Evolutionary conservation across 495 filamentous ascomycete species (phyloP).

Genomic region (Penicillium alfredii): DNA sequence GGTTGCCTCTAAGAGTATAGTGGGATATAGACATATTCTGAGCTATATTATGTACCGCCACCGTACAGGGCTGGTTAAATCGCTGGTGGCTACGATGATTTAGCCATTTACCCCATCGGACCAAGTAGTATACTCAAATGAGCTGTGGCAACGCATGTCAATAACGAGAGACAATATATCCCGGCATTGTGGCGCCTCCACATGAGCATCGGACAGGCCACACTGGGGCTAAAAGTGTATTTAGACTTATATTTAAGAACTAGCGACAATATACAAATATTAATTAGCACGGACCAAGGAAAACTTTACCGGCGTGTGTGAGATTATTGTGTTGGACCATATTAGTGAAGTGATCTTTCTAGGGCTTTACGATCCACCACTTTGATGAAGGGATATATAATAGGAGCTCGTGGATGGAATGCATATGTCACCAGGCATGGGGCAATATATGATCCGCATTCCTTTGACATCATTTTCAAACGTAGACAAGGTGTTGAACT

Average conservation of each 20-base stretch:
- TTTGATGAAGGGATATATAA: constrained; percentile 7
- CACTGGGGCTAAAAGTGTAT: neutral
- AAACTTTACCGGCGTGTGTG: too few relatives aligned
- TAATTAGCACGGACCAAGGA: too few relatives aligned
- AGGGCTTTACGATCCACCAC: neutral
- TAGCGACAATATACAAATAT: neutral
- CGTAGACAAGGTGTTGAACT: neutral
- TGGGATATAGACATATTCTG: too few relatives aligned
- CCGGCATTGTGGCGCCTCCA: neutral
- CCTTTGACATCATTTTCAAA: constrained; percentile 13
- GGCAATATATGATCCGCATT: constrained; percentile 4
- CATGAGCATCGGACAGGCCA: neutral
- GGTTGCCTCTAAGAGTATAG: too few relatives aligned
- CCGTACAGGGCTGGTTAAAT: neutral
- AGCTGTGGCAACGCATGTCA: neutral
- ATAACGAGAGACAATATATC: neutral
- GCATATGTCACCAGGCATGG: constrained; percentile 3
- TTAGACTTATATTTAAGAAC: neutral
- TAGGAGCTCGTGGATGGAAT: neutral
- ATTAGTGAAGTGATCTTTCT: too few relatives aligned
- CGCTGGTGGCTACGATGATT: neutral
- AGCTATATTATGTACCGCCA: too few relatives aligned
- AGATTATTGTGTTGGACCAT: too few relatives aligned
- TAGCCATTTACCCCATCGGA: neutral
- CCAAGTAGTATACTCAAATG: too few relatives aligned